phyloP scores from a whole-genome alignment of 306 rosid species.

The Lathyrus aphaca region DNA sequence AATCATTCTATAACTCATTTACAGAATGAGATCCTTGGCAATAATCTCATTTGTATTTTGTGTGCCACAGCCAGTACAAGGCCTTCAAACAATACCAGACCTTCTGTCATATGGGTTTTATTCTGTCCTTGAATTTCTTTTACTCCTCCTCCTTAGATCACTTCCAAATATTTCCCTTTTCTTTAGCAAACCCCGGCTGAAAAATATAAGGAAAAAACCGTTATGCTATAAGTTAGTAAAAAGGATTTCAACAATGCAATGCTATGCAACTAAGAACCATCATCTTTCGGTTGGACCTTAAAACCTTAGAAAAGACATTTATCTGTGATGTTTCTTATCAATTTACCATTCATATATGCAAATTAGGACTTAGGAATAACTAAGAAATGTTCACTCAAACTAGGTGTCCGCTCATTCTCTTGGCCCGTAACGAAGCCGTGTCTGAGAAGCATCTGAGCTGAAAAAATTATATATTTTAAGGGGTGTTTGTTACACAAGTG shows the following conservation, averaged over 20 bases:
- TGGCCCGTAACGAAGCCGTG: neutral
- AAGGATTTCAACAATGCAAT: slow-evolving; percentile 1
- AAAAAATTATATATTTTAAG: neutral
- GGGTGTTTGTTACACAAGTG: neutral
- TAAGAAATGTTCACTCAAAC: neutral
- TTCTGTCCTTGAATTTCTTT: slow-evolving; percentile 29
- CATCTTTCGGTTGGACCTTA: slow-evolving; percentile 3
- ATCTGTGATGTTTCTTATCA: neutral
- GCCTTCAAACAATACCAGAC: slow-evolving; percentile 23
- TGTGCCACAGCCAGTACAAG: slow-evolving; percentile 10
- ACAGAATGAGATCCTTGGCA: slow-evolving; percentile 6
- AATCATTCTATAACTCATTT: slow-evolving; percentile 16
- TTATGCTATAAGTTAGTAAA: slow-evolving; percentile 4
- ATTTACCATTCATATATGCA: neutral
- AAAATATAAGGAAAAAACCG: slow-evolving; percentile 19
- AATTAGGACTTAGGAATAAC: neutral
- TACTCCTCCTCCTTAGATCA: slow-evolving; percentile 37
- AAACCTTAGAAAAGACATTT: too few species aligned
- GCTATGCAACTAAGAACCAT: slow-evolving; percentile 1
- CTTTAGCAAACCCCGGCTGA: slow-evolving; percentile 91
- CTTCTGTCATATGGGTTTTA: slow-evolving; percentile 12
- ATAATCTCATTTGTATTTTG: slow-evolving; percentile 25
- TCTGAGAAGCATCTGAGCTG: neutral
- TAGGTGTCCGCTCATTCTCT: neutral
- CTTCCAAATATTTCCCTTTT: slow-evolving; percentile 55